Evolutionary conservation across 305 asterid genomes (phyloP), one percentile per base, ranked within the genome.

Genomic region (Lippia alba): DNA sequence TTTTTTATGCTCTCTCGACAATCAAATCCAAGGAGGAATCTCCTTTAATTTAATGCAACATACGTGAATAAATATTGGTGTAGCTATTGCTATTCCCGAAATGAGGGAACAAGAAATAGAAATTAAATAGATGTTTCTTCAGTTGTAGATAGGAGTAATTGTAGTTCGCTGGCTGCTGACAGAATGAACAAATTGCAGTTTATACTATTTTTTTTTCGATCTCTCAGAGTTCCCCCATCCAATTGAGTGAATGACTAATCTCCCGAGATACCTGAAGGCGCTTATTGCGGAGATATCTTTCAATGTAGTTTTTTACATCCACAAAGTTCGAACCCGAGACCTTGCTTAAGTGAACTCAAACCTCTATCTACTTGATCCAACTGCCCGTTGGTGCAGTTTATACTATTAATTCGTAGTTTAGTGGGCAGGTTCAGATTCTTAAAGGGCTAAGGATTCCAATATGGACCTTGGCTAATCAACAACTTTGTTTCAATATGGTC

Each of bases 11-110:
- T 4, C 50, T 36, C 50, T 63, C 50, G 62, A 62, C 69, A 71
- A 55, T 71, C 70, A 71, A 71, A 62, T 71, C 70, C 36, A 10
- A 53, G 65, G 62, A 62, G 7, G 76, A 71, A 50, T 53, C 58
- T 54, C 32, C 6, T 11, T 40, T 46, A 12, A 4, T 45, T 12
- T 45, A 41, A 40, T 36, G 64, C 75, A 32, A 4, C 33, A 2
- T 14, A 39, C n/a, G 15, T 39, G 2, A 40, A 60, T 15, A 36
- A 16, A 11, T 20, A 10, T 55, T 12, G 12, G 2, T 12, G 58
- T 32, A 69, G 60, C 40, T 46, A 69, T 17, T 44, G 36, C 1
- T 30, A 56, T 24, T 15, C 56, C 63, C 62, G 14, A 50, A 53
- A 61, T 14, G 51, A 61, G 68, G 61, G 56, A 62, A 54, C 45